Evolutionary conservation across 805 yeast genomes (phyloP).

Genomic region (Kluyveromyces nonfermentans): DNA sequence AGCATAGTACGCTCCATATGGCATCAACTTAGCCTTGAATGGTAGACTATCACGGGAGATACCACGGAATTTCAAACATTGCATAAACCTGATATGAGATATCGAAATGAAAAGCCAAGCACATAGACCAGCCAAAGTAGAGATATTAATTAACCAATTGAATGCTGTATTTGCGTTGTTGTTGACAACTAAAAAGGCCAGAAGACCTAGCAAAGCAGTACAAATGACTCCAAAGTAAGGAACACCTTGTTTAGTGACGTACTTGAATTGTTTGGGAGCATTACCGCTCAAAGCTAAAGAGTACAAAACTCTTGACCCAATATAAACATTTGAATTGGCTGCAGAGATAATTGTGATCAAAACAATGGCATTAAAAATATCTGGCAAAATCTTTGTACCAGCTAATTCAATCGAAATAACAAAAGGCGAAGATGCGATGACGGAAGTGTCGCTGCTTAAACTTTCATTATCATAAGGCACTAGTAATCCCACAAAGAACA

Average conservation of each 20-base stretch:
- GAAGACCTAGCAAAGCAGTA: constrained; percentile 48
- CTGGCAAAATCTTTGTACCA: constrained; percentile 58
- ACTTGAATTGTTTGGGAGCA: constrained; percentile 50
- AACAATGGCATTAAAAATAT: constrained; percentile 65
- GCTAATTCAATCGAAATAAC: constrained; percentile 57
- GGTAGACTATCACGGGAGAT: constrained; percentile 58
- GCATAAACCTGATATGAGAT: constrained; percentile 55
- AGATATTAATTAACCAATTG: constrained; percentile 56
- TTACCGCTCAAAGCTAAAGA: constrained; percentile 49
- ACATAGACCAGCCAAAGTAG: constrained; percentile 58
- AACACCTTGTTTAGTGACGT: constrained; percentile 48
- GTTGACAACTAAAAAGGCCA: constrained; percentile 48
- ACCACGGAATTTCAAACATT: constrained; percentile 48
- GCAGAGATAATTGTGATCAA: constrained; percentile 61
- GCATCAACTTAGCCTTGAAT: constrained; percentile 57
- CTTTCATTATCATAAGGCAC: constrained; percentile 54
- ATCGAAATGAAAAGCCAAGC: constrained; percentile 56
- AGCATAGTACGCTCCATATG: constrained; percentile 55
- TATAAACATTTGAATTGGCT: constrained; percentile 67
- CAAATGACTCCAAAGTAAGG: constrained; percentile 47
- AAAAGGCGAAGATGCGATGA: constrained; percentile 53
- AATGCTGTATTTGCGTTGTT: constrained; percentile 45
- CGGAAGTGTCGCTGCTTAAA: constrained; percentile 27
- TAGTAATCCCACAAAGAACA: constrained; percentile 55
- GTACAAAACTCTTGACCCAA: constrained; percentile 61